phyloP scores from a whole-genome alignment of 306 rosid genomes.

The Vachellia collinsii region DNA sequence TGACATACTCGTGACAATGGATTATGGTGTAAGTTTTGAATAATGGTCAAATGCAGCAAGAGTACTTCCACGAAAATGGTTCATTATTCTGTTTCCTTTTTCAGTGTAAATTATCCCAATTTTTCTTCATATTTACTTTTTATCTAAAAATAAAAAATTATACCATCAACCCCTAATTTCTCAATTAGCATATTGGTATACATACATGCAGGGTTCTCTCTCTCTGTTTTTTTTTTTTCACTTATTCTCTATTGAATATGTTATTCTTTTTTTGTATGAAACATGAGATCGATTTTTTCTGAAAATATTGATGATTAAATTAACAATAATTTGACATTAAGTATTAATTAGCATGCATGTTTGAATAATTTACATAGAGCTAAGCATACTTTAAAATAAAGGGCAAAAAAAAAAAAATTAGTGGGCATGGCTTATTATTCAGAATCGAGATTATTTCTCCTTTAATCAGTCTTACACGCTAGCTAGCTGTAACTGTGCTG shows the following conservation, averaged over 20 bases:
- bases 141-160: neutral
- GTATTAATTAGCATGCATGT: constrained; percentile 15
- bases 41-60: constrained; percentile 1
- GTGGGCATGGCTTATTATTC: constrained; percentile 40
- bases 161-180: neutral
- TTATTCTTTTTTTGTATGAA: neutral
- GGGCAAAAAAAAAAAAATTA: constrained; percentile 20
- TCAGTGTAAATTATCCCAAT: neutral
- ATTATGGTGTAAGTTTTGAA: constrained; percentile 27
- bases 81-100: neutral
- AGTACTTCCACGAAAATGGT: constrained; percentile 7
- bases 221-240: too few relatives aligned
- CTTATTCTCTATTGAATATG: neutral
- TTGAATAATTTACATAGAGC: constrained; percentile 29
- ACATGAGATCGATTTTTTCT: neutral
- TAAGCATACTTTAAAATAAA: constrained; percentile 45
- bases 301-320: neutral
- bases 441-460: constrained; percentile 31
- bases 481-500: constrained; percentile 39
- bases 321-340: neutral
- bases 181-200: neutral
- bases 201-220: neutral
- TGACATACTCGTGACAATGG: neutral
- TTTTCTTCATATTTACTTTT: neutral
- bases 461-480: constrained; percentile 26